Base-by-base conservation (phyloP, 2,329 filamentous ascomycete genomes). In the Botrytis aclada region DNA sequence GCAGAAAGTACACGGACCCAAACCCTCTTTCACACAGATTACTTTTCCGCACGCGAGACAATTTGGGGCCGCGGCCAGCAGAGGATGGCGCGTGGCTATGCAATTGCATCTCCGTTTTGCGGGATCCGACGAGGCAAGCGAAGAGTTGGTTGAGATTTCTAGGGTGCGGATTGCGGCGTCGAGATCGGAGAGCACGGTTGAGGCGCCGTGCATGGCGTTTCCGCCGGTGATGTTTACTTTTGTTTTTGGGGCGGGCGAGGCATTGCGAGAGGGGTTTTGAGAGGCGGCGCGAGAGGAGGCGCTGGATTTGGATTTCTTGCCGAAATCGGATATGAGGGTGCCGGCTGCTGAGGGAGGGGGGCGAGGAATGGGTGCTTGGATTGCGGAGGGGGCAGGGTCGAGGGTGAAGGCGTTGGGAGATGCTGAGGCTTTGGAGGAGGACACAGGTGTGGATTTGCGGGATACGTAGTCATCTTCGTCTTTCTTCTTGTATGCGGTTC, bases 1-100 rank as follows among this genome's bases (percentile, higher is more conserved):
- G 83, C 96, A 99, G 80, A 93, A 98, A 0, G 95, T 98, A 82
- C 96, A 99, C 0, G 95, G 95, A 0, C 95, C 95, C 0, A 98
- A 86, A 0, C 96, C 96, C 82, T 99, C 95, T 79, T 96, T 95
- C 37, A 97, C 89, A 81, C 96, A 99, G 71, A 98, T 91, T 20
- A 99, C 94, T 81, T 98, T 98, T 74, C 96, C 96, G 79, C 96
- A 99, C 62, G 88, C 91, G 25, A 97, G 84, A 80, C 96, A 99
- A 81, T 98, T 99, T 0, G 96, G 96, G 0, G 95, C 94, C 0
- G 95, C 94, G n/a, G 89, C 89, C 62, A 98, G 91, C 4, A 98
- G 87, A 0, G 95, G 93, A 81, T 99, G 96, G 2, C 93, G 89
- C 0, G 92, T 90, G 0, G 93, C 96, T 79, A 97, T 94, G 81